These are phyloP conservation scores for Pinus albicaulis DNA, from an alignment of 75 land plant genomes.

Conservation along the genomic window DNA sequence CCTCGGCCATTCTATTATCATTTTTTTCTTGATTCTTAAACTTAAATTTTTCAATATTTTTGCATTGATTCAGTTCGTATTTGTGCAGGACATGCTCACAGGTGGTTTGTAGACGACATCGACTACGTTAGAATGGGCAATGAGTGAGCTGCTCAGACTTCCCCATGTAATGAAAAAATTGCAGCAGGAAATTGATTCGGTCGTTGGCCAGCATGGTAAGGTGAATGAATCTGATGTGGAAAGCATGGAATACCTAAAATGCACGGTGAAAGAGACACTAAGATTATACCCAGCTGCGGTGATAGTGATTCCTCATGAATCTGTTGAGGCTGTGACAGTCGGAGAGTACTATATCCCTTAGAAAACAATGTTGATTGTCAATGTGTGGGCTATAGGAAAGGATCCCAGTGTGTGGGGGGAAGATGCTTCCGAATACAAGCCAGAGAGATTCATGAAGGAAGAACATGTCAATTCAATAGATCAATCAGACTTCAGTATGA, in stretches of 20 bases:
- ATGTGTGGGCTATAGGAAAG: constrained; percentile 9
- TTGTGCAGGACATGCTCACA: not conserved
- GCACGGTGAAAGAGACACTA: constrained; percentile 14
- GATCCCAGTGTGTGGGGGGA: not conserved
- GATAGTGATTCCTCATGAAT: constrained; percentile 5
- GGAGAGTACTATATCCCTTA: not conserved
- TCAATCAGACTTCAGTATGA: constrained; percentile 14
- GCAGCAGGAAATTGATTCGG: constrained; percentile 6
- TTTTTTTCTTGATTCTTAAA: too few species aligned
- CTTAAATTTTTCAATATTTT: too few species aligned
- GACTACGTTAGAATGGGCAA: not conserved
- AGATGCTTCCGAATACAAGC: not conserved
- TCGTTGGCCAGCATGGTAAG: not conserved
- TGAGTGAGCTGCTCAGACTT: not conserved
- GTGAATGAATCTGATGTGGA: constrained; percentile 13
- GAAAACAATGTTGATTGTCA: constrained; percentile 9
- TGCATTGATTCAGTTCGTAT: not conserved
- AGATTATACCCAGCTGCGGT: constrained; percentile 10
- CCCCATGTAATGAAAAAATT: not conserved
- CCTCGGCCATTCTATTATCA: too few species aligned
- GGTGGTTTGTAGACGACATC: constrained; percentile 1
- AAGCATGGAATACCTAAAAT: constrained; percentile 4
- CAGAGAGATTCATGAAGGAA: not conserved
- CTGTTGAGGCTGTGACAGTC: not conserved
- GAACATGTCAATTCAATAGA: not conserved